Percentiles rank a stretch among this genome's conserved stretches.
Evolutionary conservation across 2,329 filamentous ascomycete species (phyloP).

Genomic region (Aphanocladium album): DNA sequence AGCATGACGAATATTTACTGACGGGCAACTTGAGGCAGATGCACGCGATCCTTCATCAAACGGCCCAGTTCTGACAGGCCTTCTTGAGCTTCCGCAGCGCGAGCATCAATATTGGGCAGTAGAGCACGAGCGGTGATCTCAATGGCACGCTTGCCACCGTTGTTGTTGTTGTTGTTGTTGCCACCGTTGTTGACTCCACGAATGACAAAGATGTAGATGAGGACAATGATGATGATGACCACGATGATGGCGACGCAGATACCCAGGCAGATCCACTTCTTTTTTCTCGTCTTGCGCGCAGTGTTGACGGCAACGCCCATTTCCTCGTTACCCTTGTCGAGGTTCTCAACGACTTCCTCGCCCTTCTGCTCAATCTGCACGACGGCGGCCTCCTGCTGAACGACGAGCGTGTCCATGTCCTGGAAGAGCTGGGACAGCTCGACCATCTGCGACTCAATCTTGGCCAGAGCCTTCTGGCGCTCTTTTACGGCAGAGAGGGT

Average conservation of each 20-base stretch:
- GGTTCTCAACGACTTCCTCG: slow-evolving; percentile 78
- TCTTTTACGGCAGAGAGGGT: slow-evolving; percentile 75
- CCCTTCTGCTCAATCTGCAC: slow-evolving; percentile 79
- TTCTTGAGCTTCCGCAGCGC: slow-evolving; percentile 14
- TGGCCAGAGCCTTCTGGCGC: slow-evolving; percentile 80
- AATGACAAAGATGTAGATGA: slow-evolving; percentile 43
- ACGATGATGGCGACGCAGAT: slow-evolving; percentile 57
- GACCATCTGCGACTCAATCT: slow-evolving; percentile 87
- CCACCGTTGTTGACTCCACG: slow-evolving; percentile 20
- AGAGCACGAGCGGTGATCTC: slow-evolving; percentile 16
- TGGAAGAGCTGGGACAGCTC: slow-evolving; percentile 85
- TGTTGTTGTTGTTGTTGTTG: slow-evolving; percentile 23
- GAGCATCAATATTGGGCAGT: slow-evolving; percentile 1
- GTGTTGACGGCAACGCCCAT: slow-evolving; percentile 77
- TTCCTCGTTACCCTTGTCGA: slow-evolving; percentile 79
- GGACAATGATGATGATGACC: slow-evolving; percentile 47
- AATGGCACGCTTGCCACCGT: slow-evolving; percentile 26
- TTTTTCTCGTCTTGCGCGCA: slow-evolving; percentile 73
- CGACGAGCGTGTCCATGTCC: slow-evolving; percentile 78
- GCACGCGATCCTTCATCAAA: slow-evolving; percentile 19
- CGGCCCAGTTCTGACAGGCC: slow-evolving; percentile 14
- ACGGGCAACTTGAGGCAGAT: slow-evolving; percentile 20
- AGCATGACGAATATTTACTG: slow-evolving; percentile 12
- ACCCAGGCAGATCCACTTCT: slow-evolving; percentile 95
- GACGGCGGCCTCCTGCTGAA: slow-evolving; percentile 79